A percentile compares a stretch with the other conserved stretches of the same genome.
Conservation (phyloP, 2,329 filamentous ascomycete species). For the Polychaeton citri region DNA sequence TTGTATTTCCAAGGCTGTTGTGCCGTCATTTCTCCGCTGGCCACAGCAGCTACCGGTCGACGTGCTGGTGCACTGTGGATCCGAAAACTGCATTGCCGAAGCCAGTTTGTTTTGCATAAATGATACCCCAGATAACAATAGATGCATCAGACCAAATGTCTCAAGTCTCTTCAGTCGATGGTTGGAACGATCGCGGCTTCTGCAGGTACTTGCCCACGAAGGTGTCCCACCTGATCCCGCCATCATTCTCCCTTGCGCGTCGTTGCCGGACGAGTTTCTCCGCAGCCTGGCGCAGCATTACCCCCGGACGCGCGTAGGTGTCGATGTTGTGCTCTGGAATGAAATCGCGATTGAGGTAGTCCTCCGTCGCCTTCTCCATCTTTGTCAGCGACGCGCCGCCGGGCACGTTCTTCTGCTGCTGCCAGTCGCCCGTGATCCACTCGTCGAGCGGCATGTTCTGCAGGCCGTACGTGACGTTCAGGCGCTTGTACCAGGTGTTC, state of each 20-base stretch:
- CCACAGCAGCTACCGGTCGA: too few relatives aligned
- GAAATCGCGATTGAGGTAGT: constrained; percentile 27
- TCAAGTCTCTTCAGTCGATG: too few relatives aligned
- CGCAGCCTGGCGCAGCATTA: constrained; percentile 32
- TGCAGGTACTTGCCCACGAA: constrained; percentile 15
- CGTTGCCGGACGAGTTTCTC: constrained; percentile 35
- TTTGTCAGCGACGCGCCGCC: constrained; percentile 23
- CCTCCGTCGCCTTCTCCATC: constrained; percentile 31
- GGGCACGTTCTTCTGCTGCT: constrained; percentile 14
- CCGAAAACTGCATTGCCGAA: too few relatives aligned
- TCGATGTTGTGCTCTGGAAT: constrained; percentile 20
- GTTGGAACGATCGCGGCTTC: background rate
- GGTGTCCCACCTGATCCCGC: constrained; percentile 19
- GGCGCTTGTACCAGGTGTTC: constrained; percentile 37
- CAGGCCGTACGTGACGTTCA: constrained; percentile 34
- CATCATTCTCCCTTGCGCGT: constrained; percentile 26
- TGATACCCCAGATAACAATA: too few relatives aligned
- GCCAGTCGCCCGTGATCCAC: constrained; percentile 31
- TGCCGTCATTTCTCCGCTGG: background rate
- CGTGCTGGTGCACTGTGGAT: too few relatives aligned
- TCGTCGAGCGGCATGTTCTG: constrained; percentile 34
- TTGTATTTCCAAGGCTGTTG: too few relatives aligned
- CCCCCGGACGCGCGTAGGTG: constrained; percentile 31
- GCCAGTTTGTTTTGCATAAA: too few relatives aligned
- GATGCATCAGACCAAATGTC: too few relatives aligned